Percentiles rank a stretch among this genome's conserved stretches.
Conservation (phyloP, 768 basidiomycete genomes). For the Dioszegia aurantiaca region DNA sequence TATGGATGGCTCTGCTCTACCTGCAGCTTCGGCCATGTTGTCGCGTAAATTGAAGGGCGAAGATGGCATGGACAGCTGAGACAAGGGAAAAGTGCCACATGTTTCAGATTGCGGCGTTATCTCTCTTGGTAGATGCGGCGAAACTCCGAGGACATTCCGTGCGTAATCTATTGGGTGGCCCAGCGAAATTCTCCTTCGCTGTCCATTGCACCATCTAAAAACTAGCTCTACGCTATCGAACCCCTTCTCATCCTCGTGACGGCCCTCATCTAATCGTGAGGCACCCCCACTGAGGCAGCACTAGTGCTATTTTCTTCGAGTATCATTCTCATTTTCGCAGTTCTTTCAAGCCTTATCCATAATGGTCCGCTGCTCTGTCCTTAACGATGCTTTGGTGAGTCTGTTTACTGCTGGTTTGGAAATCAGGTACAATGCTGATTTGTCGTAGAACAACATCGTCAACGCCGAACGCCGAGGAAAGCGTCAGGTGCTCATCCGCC, state of each 20-base stretch:
- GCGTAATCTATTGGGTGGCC: neutral
- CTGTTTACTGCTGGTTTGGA: neutral
- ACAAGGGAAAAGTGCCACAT: slow-evolving; percentile 7
- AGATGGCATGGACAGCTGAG: neutral
- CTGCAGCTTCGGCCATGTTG: neutral
- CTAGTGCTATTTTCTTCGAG: neutral
- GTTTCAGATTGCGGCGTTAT: slow-evolving; percentile 15
- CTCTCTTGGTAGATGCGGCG: neutral
- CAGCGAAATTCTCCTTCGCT: slow-evolving; percentile 1
- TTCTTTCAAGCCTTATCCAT: slow-evolving; percentile 31
- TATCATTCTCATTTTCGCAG: slow-evolving; percentile 12
- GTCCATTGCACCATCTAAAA: neutral
- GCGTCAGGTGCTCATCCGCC: slow-evolving; percentile 96
- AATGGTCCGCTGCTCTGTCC: slow-evolving; percentile 56
- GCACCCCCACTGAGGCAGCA: slow-evolving; percentile 19
- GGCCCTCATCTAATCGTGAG: slow-evolving; percentile 16
- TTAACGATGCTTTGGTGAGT: slow-evolving; percentile 53
- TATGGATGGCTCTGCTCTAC: slow-evolving; percentile 12
- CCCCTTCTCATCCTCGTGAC: slow-evolving; percentile 12
- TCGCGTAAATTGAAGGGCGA: neutral
- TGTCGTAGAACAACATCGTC: slow-evolving; percentile 80
- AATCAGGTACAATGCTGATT: slow-evolving; percentile 8
- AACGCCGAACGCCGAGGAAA: slow-evolving; percentile 99
- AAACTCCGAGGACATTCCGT: slow-evolving; percentile 4
- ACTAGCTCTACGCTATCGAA: neutral